Conservation (phyloP, 345 rosid genomes). For the Linum usitatissimum region DNA sequence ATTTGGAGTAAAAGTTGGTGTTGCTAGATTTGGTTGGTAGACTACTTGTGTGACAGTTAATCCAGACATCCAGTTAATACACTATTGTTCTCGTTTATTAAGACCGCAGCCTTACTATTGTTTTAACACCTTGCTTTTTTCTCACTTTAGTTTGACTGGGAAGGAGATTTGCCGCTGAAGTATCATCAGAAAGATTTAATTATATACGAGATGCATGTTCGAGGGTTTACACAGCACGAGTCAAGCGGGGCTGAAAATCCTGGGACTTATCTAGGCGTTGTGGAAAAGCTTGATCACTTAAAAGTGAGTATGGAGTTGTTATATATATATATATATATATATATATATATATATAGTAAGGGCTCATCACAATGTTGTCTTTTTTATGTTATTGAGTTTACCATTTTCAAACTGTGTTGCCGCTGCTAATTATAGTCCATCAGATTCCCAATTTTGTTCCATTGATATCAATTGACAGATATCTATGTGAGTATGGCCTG, state of each 20-base stretch:
- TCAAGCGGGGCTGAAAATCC: slow-evolving; percentile 63
- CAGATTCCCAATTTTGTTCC: background rate
- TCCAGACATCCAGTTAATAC: background rate
- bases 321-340: no score
- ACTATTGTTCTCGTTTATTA: background rate
- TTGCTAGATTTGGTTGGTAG: background rate
- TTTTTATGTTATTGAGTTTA: background rate
- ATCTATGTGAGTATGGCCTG: background rate
- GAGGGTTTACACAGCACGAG: slow-evolving; percentile 82
- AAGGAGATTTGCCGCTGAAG: slow-evolving; percentile 83
- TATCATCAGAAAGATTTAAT: slow-evolving; percentile 62
- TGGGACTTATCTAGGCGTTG: slow-evolving; percentile 74
- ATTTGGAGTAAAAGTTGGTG: background rate
- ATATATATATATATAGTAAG: background rate
- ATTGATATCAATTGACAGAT: background rate
- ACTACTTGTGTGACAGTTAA: no score
- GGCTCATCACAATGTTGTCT: background rate
- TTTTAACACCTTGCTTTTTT: slow-evolving; percentile 11
- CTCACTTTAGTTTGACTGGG: slow-evolving; percentile 84
- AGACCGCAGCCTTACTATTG: background rate
- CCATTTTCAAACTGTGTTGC: background rate
- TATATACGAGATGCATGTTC: slow-evolving; percentile 91
- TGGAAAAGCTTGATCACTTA: slow-evolving; percentile 90
- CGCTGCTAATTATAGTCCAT: background rate
- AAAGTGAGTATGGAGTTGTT: slow-evolving; percentile 34